Percentiles rank a stretch among this genome's conserved stretches.
Conservation (phyloP, 371 early-diverging fungal genomes). For the Apophysomyces elegans region DNA sequence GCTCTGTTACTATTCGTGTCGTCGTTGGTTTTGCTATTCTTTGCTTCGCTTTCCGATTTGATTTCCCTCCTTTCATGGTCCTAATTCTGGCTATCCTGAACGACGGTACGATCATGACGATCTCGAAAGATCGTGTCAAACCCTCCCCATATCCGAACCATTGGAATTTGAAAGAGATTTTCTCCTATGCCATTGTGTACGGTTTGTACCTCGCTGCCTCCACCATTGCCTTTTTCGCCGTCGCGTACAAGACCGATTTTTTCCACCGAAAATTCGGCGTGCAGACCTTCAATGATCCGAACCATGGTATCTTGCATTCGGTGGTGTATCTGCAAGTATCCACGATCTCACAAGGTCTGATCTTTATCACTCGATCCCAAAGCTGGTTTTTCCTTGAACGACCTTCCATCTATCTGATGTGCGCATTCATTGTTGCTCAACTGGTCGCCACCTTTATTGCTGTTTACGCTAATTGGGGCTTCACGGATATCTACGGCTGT, state of each 20-base stretch:
- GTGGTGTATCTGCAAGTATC: conserved; percentile 63
- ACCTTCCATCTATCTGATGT: conserved; percentile 49
- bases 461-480: conserved; percentile 66
- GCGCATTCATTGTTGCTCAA: conserved; percentile 60
- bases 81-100: conserved; percentile 64
- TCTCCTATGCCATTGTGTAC: conserved; percentile 58
- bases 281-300: conserved; percentile 31
- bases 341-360: conserved; percentile 61
- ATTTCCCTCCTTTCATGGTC: conserved; percentile 68
- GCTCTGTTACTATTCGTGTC: conserved; percentile 66
- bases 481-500: conserved; percentile 58
- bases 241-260: conserved; percentile 45
- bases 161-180: conserved; percentile 64
- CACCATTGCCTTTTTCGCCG: conserved; percentile 55
- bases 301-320: conserved; percentile 53
- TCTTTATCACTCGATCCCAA: conserved; percentile 63
- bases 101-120: conserved; percentile 67
- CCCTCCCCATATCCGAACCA: conserved; percentile 61
- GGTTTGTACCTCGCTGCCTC: conserved; percentile 60
- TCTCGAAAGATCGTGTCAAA: conserved; percentile 59
- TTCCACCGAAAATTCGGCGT: conserved; percentile 50
- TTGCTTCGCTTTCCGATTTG: conserved; percentile 58
- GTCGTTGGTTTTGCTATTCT: conserved; percentile 63
- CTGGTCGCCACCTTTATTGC: conserved; percentile 60
- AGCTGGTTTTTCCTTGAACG: conserved; percentile 58